Conservation (phyloP, 2,329 filamentous ascomycete species). For the Aspergillus fumigatus region DNA sequence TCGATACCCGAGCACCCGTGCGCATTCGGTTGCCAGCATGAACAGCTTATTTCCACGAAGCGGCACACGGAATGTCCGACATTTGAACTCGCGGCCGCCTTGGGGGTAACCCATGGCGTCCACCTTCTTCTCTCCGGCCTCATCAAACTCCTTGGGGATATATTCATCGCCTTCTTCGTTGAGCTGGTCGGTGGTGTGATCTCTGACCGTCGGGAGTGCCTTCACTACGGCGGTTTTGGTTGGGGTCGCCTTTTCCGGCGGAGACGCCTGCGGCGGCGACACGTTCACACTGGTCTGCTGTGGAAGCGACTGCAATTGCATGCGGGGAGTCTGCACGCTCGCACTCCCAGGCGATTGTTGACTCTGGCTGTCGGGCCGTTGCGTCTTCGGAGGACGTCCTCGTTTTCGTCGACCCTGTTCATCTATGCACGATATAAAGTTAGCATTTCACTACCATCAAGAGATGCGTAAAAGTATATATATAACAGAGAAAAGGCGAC, state of each 20-base stretch:
- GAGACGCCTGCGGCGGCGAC: slow-evolving; percentile 58
- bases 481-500: slow-evolving; percentile 7
- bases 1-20: slow-evolving; percentile 84
- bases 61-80: slow-evolving; percentile 88
- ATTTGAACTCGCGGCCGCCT: slow-evolving; percentile 82
- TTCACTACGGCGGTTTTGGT: slow-evolving; percentile 79
- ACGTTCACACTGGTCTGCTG: slow-evolving; percentile 26
- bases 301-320: slow-evolving; percentile 35
- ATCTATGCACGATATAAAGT: slow-evolving; percentile 22
- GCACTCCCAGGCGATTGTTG: slow-evolving; percentile 27
- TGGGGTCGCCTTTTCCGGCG: slow-evolving; percentile 69
- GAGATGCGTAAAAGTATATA: neutral
- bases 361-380: slow-evolving; percentile 36
- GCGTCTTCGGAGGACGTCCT: slow-evolving; percentile 47
- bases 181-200: slow-evolving; percentile 95
- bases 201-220: slow-evolving; percentile 88
- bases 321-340: slow-evolving; percentile 37
- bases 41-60: slow-evolving; percentile 90
- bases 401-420: slow-evolving; percentile 46
- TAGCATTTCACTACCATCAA: slow-evolving; percentile 10
- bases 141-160: slow-evolving; percentile 85
- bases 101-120: slow-evolving; percentile 74
- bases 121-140: slow-evolving; percentile 92
- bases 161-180: slow-evolving; percentile 89
- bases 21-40: slow-evolving; percentile 98